Percentiles rank a stretch among this genome's conserved stretches.
Conservation (phyloP, 352 stramenopile species). For the Phytophthora brassicae region DNA sequence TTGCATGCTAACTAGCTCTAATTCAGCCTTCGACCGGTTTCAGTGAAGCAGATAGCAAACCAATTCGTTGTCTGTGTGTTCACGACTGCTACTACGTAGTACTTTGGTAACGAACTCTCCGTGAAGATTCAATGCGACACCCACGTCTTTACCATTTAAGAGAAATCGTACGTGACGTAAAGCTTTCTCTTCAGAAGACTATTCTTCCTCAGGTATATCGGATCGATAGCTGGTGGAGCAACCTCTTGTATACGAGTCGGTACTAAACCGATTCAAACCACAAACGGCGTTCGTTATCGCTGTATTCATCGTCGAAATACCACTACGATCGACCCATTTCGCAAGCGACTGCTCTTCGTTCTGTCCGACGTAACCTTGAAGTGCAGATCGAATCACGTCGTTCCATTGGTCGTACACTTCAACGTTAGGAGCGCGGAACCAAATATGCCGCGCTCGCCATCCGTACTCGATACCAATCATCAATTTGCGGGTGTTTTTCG, state of each 20-base stretch:
- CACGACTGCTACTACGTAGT: background rate
- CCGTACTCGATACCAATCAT: conserved; percentile 30
- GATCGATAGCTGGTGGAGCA: conserved; percentile 26
- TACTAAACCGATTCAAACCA: conserved; percentile 16
- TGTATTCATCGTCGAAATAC: conserved; percentile 20
- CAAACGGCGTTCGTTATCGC: conserved; percentile 8
- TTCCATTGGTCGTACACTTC: conserved; percentile 33
- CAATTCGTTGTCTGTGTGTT: conserved; percentile 15
- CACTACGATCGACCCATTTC: conserved; percentile 22
- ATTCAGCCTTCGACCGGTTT: background rate
- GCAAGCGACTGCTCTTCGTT: conserved; percentile 18
- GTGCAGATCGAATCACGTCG: conserved; percentile 27
- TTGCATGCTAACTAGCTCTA: no score
- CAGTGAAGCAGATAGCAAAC: conserved; percentile 12
- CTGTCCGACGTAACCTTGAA: conserved; percentile 6
- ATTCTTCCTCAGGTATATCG: conserved; percentile 34
- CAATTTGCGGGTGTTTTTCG: conserved; percentile 22
- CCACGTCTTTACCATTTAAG: background rate
- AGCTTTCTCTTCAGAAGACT: conserved; percentile 14
- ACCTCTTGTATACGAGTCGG: conserved; percentile 20
- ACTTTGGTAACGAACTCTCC: conserved; percentile 13
- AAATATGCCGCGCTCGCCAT: conserved; percentile 20
- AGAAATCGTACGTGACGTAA: conserved; percentile 6
- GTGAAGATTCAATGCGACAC: conserved; percentile 9
- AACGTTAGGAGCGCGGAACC: conserved; percentile 22